Evolutionary conservation across 1,284 basidiomycete genomes (phyloP), one percentile per base, ranked within the genome.

Genomic region (Naganishia sp.): DNA sequence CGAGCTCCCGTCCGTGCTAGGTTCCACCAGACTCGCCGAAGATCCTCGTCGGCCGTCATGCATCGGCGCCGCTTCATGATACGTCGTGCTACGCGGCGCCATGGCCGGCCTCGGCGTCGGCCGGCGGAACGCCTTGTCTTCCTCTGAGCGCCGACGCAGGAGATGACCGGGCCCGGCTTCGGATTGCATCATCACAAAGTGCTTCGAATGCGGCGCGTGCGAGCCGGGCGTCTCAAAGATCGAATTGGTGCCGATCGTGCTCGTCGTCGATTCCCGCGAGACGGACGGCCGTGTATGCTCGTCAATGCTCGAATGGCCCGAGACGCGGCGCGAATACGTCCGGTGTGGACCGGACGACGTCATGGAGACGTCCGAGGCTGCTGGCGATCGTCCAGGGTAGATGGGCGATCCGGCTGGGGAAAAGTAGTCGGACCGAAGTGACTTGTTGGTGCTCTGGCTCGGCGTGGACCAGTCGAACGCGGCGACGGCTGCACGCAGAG

Each of bases 131-230:
- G 69, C 61, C n/a, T 73, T 71, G 41, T 74, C 74, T 70, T 80
- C 78, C 47, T 79, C 79, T 0, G 78, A 79, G 13, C 78, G 67
- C 7, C 79, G 69, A 2, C 79, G 71, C 21, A 71, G 66, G 1
- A 79, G 70, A 18, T 72, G 42, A 54, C 67, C 51, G 68, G 68
- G 50, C 11, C 42, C 45, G 23, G 66, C 63, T 31, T 67, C 60
- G 28, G 54, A 55, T 51, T 56, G 43, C 43, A 67, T 43, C 53
- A 50, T 53, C n/a, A 55, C 60, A 35, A 65, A 64, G 21, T 60
- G 67, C 17, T 64, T 43, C 6, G 65, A 66, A 42, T 64, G 58
- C 18, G 64, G 56, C n/a, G 45, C 60, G 31, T 67, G 67, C 21
- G 66, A 62, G 32, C 50, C 42, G 7, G 52, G 63, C 18, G 50